A percentile compares a stretch with the other conserved stretches of the same genome.
These are phyloP conservation scores for Amoeboaphelidium protococcarum DNA, from an alignment of 371 early-diverging fungal species.

Conservation along the genomic window DNA sequence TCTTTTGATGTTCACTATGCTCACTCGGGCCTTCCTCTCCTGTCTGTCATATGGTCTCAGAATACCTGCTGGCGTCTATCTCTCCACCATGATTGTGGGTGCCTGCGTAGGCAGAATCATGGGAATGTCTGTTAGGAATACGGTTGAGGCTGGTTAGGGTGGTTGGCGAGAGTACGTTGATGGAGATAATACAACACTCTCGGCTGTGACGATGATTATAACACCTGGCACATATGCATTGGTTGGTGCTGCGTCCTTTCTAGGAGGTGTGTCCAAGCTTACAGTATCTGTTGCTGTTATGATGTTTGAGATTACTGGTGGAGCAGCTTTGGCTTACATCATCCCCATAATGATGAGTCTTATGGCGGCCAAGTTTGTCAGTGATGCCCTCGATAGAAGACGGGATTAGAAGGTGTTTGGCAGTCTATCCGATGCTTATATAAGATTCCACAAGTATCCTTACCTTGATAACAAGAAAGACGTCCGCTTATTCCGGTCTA, in stretches of 20 bases:
- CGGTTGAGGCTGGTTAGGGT: too few species aligned
- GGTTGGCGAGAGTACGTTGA: too few species aligned
- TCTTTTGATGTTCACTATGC: background rate
- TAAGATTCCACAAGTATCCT: background rate
- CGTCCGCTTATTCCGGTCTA: too few species aligned
- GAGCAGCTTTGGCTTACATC: background rate
- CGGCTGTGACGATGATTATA: background rate
- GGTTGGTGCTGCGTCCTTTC: background rate
- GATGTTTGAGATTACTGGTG: slow-evolving; percentile 1
- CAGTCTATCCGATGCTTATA: background rate
- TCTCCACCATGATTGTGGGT: background rate
- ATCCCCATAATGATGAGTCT: background rate
- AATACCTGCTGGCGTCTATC: background rate
- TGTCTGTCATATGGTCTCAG: background rate
- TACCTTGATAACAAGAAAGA: background rate
- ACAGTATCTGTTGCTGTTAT: background rate
- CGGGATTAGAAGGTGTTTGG: background rate
- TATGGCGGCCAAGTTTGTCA: background rate
- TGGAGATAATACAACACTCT: too few species aligned
- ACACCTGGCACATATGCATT: slow-evolving; percentile 1
- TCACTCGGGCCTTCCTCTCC: background rate
- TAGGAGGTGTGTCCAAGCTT: background rate
- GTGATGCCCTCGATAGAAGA: background rate
- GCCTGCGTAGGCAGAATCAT: background rate
- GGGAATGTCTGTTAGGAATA: background rate